phyloP scores from a whole-genome alignment of 148 eudicot species.

The Spergularia marina region DNA sequence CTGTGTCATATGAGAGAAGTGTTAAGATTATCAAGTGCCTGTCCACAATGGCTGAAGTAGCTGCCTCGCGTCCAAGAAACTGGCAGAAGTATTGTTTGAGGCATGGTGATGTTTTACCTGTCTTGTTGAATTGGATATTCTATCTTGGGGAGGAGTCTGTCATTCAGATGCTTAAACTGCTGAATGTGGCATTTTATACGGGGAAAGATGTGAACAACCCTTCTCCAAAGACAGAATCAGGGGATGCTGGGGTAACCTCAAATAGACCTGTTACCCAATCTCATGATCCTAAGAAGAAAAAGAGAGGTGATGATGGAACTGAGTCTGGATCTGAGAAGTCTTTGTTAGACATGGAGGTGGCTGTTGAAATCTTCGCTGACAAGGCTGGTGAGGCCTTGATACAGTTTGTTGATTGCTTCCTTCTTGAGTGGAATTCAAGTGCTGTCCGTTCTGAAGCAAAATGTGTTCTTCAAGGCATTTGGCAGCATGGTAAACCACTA shows the following conservation, averaged over 20 bases:
- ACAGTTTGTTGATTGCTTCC: constrained; percentile 81
- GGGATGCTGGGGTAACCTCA: constrained; percentile 57
- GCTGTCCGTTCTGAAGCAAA: constrained; percentile 94
- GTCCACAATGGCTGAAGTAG: constrained; percentile 89
- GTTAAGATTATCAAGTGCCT: constrained; percentile 89
- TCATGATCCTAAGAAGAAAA: constrained; percentile 85
- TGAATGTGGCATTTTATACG: constrained; percentile 79
- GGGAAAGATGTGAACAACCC: constrained; percentile 71
- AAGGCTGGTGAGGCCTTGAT: constrained; percentile 67
- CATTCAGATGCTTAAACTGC: constrained; percentile 76
- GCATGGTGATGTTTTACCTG: constrained; percentile 79
- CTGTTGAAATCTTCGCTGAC: constrained; percentile 64
- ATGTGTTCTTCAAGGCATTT: constrained; percentile 73
- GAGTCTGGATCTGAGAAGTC: constrained; percentile 84
- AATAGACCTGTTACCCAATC: constrained; percentile 63
- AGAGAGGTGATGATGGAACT: constrained; percentile 85
- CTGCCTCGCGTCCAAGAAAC: constrained; percentile 94
- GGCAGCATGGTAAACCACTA: constrained; percentile 89
- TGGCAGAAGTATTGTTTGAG: constrained; percentile 98
- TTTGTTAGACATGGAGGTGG: constrained; percentile 85
- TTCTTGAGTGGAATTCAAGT: constrained; percentile 95
- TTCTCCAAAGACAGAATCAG: constrained; percentile 59
- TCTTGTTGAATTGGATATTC: constrained; percentile 78
- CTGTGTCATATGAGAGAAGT: constrained; percentile 89
- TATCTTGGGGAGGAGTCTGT: constrained; percentile 93